Evolutionary conservation across 1,139 yeast genomes (phyloP).

Genomic region (Diutina ranongensis): DNA sequence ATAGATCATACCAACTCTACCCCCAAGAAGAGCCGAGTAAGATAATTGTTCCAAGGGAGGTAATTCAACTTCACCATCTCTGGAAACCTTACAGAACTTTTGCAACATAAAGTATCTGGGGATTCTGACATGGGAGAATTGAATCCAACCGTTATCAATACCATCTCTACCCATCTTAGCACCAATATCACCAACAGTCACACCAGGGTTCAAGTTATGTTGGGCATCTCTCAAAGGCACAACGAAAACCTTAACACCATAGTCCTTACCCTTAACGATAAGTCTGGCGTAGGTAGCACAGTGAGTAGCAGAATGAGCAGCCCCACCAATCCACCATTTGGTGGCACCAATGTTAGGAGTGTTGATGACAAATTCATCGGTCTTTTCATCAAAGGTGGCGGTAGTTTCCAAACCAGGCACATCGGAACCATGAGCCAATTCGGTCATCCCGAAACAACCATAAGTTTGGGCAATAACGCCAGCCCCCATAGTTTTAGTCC

Average conservation of each 20-base stretch:
- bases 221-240: slow-evolving; percentile 74
- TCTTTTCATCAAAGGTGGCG: slow-evolving; percentile 59
- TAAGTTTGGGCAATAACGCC: slow-evolving; percentile 51
- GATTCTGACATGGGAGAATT: slow-evolving; percentile 67
- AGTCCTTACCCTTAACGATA: slow-evolving; percentile 70
- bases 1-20: slow-evolving; percentile 80
- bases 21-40: slow-evolving; percentile 77
- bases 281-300: slow-evolving; percentile 72
- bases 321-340: slow-evolving; percentile 98
- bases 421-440: slow-evolving; percentile 87
- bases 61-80: slow-evolving; percentile 55
- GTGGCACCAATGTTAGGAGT: slow-evolving; percentile 90
- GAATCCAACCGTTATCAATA: slow-evolving; percentile 92
- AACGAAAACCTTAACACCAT: slow-evolving; percentile 84
- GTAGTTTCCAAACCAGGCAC: slow-evolving; percentile 92
- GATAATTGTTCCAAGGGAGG: slow-evolving; percentile 83
- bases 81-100: slow-evolving; percentile 64
- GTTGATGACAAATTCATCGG: slow-evolving; percentile 61
- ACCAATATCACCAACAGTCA: slow-evolving; percentile 84
- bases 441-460: slow-evolving; percentile 94
- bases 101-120: slow-evolving; percentile 80
- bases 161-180: slow-evolving; percentile 89
- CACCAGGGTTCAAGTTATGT: slow-evolving; percentile 66
- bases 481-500: slow-evolving; percentile 72
- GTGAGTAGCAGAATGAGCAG: slow-evolving; percentile 89